phyloP scores from a whole-genome alignment of 2,329 filamentous ascomycete species.

The Fusarium illudens region DNA sequence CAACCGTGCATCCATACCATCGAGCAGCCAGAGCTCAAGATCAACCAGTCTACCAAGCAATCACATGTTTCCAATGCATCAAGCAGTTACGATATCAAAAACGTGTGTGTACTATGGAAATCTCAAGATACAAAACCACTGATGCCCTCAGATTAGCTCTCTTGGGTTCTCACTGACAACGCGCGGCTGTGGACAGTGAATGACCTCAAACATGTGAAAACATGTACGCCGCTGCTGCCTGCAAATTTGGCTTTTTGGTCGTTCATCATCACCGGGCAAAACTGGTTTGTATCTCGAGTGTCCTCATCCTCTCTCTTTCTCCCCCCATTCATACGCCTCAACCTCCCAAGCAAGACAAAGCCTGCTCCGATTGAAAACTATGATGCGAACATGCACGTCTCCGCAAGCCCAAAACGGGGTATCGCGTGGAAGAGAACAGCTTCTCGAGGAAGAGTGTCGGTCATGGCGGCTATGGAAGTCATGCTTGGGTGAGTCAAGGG shows the following conservation, averaged over 20 bases:
- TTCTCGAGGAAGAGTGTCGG: constrained; percentile 42
- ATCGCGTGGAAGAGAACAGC: constrained; percentile 11
- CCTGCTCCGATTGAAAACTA: constrained; percentile 66
- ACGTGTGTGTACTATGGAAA: not conserved
- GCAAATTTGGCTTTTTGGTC: constrained; percentile 68
- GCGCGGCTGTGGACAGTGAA: constrained; percentile 39
- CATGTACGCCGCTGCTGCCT: constrained; percentile 53
- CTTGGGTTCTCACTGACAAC: constrained; percentile 63
- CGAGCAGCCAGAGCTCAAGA: not conserved
- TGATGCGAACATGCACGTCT: constrained; percentile 46
- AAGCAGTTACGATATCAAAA: not conserved
- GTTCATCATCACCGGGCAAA: constrained; percentile 60
- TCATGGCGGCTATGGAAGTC: constrained; percentile 48
- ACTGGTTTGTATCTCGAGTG: constrained; percentile 23
- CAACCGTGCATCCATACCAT: not conserved
- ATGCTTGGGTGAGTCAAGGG: not conserved
- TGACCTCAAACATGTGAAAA: constrained; percentile 12
- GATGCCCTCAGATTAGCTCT: constrained; percentile 66
- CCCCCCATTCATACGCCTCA: not conserved
- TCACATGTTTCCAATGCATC: not conserved
- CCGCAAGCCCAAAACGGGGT: not conserved
- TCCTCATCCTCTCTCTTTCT: not conserved
- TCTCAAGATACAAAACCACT: constrained; percentile 24
- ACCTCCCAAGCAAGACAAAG: constrained; percentile 35
- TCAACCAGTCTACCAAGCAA: not conserved